These are phyloP conservation scores for Pholiota adiposa DNA, from an alignment of 1,284 basidiomycete genomes.

Conservation along the genomic window DNA sequence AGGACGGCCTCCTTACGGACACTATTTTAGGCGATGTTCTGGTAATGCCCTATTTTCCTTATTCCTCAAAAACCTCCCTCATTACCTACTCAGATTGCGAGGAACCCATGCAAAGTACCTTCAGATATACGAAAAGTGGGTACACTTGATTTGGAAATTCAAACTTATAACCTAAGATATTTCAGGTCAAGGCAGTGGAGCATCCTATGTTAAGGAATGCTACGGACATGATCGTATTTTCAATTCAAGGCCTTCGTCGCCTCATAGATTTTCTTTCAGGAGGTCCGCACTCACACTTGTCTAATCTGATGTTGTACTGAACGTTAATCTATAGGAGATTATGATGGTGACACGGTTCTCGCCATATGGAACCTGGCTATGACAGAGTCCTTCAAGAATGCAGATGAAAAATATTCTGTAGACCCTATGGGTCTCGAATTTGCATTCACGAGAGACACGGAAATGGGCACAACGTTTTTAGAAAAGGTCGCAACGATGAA, in stretches of 20 bases:
- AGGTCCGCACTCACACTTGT: conserved; percentile 32
- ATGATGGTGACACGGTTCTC: conserved; percentile 49
- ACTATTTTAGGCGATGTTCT: conserved; percentile 49
- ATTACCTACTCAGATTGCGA: conserved; percentile 24
- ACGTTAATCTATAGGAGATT: conserved; percentile 41
- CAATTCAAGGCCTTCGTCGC: conserved; percentile 45
- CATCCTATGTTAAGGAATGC: conserved; percentile 41
- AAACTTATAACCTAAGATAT: too few relatives aligned
- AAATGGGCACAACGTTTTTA: conserved; percentile 46
- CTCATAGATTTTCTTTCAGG: conserved; percentile 50
- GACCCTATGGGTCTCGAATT: conserved; percentile 43
- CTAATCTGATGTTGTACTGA: not conserved
- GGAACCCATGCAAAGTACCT: conserved; percentile 56
- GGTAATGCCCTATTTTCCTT: conserved; percentile 24
- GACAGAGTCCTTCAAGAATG: conserved; percentile 51
- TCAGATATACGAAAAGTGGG: conserved; percentile 53
- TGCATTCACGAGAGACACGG: conserved; percentile 45
- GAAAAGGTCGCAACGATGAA: conserved; percentile 23
- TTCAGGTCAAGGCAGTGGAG: conserved; percentile 53
- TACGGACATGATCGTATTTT: conserved; percentile 50
- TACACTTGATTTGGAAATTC: not conserved
- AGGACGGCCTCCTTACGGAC: conserved; percentile 43
- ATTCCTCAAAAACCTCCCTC: not conserved
- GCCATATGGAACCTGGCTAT: conserved; percentile 45
- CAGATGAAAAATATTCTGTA: conserved; percentile 48